phyloP scores from a whole-genome alignment of 208 protist genomes.

The Novymonas esmeraldas region DNA sequence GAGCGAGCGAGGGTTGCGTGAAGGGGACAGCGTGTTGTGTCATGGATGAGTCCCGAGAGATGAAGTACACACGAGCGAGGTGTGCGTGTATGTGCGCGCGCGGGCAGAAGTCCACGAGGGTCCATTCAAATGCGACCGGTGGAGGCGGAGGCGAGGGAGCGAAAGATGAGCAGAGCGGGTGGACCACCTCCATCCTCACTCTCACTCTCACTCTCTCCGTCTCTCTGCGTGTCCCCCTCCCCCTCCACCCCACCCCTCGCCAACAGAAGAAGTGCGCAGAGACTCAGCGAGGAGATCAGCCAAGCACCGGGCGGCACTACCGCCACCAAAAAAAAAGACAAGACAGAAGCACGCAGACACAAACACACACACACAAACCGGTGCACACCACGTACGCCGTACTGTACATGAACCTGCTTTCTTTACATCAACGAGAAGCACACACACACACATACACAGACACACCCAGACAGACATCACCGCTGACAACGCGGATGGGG shows the following conservation, averaged over 20 bases:
- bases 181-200: too few species aligned
- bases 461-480: background rate
- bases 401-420: slow-evolving; percentile 12
- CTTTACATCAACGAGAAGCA: slow-evolving; percentile 1
- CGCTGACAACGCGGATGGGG: background rate
- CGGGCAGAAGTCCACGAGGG: too few species aligned
- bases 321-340: background rate
- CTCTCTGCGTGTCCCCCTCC: too few species aligned
- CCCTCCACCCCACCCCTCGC: background rate
- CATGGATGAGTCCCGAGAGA: background rate
- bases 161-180: too few species aligned
- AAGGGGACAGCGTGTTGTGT: too few species aligned
- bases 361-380: background rate
- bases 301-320: background rate
- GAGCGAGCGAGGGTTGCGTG: background rate
- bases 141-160: too few species aligned
- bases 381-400: background rate
- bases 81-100: too few species aligned
- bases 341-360: slow-evolving; percentile 2
- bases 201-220: too few species aligned
- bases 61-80: too few species aligned
- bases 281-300: background rate
- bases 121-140: too few species aligned
- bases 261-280: background rate
- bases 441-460: background rate